Base-by-base conservation (phyloP, 2,329 filamentous ascomycete species). In the Cryphonectria parasitica region DNA sequence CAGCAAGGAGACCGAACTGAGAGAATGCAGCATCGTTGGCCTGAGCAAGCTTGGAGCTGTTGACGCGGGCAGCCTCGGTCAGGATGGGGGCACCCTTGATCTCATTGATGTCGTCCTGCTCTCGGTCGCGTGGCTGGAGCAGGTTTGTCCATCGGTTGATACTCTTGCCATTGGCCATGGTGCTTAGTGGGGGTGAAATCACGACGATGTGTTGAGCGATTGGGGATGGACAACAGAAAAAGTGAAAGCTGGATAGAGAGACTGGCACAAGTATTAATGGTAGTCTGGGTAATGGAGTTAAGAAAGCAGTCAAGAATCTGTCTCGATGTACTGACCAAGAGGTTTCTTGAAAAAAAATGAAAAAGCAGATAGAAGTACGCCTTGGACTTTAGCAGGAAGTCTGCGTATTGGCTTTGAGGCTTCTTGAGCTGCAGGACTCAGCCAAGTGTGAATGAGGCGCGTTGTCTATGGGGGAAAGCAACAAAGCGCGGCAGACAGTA, bases 1-100 rank as follows among this genome's bases (percentile, higher is more conserved):
- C 78, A 5, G 73, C 78, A 25, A 80, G 65, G 36, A 80, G 75
- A 13, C 78, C 78, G 39, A 77, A 79, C 63, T 79, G 78, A 11
- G 74, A 75, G 63, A 78, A 79, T 1, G 74, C 69, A 13, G 66
- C 56, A 60, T 69, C 58, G 11, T 65, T 3, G n/a, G 4, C 17
- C 15, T 39, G 36, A 3, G 69, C 69, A 1, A 75, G 19, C 0
- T 49, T 49, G 7, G 66, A 36, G 13, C 72, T 72, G 15, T 76
- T 72, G 34, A 72, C 58, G 41, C 76, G 75, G 17, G 78, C 77
- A 5, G 69, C 61, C 43, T 78, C 75, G 0, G 77, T 79, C 71
- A 80, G 79, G 41, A 80, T 73, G 0, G 79, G 79, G 0, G 78
- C 74, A 0, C 75, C 75, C 28, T 64, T 72, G 54, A 79, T 74